phyloP scores from a whole-genome alignment of 495 filamentous ascomycete species.

The Bacidia gigantensis region DNA sequence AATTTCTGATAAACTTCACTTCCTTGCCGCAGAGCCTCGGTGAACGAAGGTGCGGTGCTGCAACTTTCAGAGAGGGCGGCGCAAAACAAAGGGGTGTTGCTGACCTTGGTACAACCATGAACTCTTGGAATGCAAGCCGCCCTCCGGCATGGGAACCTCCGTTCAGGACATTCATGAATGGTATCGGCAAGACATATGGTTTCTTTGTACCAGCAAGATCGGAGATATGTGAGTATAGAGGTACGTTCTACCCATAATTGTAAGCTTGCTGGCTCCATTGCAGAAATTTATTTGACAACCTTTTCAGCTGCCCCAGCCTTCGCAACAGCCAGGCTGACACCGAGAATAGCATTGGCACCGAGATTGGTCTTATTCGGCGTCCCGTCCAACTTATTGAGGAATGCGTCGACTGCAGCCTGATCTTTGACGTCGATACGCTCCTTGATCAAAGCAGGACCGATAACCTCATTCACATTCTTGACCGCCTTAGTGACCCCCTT shows the following conservation, averaged over 20 bases:
- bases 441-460: slow-evolving; percentile 86
- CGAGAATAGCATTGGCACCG: slow-evolving; percentile 97
- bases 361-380: slow-evolving; percentile 95
- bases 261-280: neutral
- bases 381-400: slow-evolving; percentile 92
- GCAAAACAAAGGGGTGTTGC: neutral
- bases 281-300: slow-evolving; percentile 8
- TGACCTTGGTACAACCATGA: slow-evolving; percentile 89
- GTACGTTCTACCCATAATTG: slow-evolving; percentile 71
- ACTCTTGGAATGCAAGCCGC: slow-evolving; percentile 98
- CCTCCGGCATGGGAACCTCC: slow-evolving; percentile 98
- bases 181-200: slow-evolving; percentile 96
- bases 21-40: slow-evolving; percentile 89
- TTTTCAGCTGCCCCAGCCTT: slow-evolving; percentile 99
- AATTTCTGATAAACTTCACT: slow-evolving; percentile 96
- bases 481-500: slow-evolving; percentile 85
- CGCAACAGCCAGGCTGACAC: slow-evolving; percentile 87
- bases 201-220: slow-evolving; percentile 99
- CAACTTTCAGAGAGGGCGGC: slow-evolving; percentile 10
- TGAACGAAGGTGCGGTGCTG: slow-evolving; percentile 65
- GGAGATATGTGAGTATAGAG: slow-evolving; percentile 95
- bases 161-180: slow-evolving; percentile 99
- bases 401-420: slow-evolving; percentile 82
- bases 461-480: slow-evolving; percentile 84
- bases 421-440: slow-evolving; percentile 92